Base-by-base conservation (phyloP, 2,329 filamentous ascomycete species). In the Tolypocladium album region DNA sequence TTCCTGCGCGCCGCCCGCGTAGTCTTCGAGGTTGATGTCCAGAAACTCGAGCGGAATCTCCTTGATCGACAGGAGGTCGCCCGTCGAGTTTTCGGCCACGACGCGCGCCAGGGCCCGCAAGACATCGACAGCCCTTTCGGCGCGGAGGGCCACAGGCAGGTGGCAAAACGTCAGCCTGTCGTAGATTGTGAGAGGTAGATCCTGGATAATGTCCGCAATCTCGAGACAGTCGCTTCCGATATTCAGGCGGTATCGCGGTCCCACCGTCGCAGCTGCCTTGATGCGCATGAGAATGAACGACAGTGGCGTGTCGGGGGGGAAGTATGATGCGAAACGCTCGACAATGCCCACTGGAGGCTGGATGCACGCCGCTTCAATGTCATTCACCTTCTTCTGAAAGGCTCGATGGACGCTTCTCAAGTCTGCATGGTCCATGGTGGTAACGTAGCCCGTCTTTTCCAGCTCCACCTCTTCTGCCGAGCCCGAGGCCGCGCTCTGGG, bases 211-310 rank as follows among this genome's bases (percentile, higher is more conserved):
- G 67, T 94, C 88, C 38, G 90, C 87, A 60, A 92, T 80, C 40
- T 79, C 76, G 22, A 93, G 73, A 62, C 83, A 82, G 55, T 87
- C 84, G 58, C 78, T 59, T 4, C 68, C 78, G 11, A 90, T 71
- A 15, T 78, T 74, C 66, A 97, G 75, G 64, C 88, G 84, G 72
- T 91, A 97, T 1, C 82, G 80, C 0, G 80, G 74, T 58, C 87
- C 83, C 12, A 89, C 76, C 36, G 79, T 76, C 2, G 85, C 82
- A 11, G 93, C 79, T 60, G 91, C 87, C 63, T 88, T 80, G 56
- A 97, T 78, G 2, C 89, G 88, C 62, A 87, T 79, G 60, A 97
- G 74, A 61, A 97, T 86, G 68, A 92, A 96, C 64, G 86, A 88
- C 65, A 97, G 88, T 0, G 92, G 90, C 0, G 90, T 92, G 7